These are phyloP conservation scores for Royoungia palumana DNA, from an alignment of 768 basidiomycete genomes.

Conservation along the genomic window DNA sequence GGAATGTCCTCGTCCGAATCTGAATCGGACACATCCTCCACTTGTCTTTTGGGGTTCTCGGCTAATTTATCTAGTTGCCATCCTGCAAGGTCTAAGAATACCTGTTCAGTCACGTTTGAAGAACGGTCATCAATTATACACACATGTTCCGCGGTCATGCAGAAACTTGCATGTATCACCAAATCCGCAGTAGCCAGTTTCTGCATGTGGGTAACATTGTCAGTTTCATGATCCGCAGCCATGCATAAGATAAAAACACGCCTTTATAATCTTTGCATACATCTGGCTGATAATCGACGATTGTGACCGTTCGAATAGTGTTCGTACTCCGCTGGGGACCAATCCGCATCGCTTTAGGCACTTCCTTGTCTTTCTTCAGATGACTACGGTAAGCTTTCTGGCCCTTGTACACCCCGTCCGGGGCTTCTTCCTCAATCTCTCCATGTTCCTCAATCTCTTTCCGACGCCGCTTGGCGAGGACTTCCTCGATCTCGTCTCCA, in stretches of 20 bases:
- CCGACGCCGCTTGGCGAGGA: slow-evolving; percentile 66
- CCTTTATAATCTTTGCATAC: slow-evolving; percentile 99
- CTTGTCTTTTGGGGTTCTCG: slow-evolving; percentile 64
- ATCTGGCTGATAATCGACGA: slow-evolving; percentile 97
- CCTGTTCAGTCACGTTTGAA: slow-evolving; percentile 9
- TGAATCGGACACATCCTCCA: slow-evolving; percentile 54
- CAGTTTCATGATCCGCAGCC: slow-evolving; percentile 15
- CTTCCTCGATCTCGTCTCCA: slow-evolving; percentile 77
- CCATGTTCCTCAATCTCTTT: slow-evolving; percentile 51
- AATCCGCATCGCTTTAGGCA: slow-evolving; percentile 84
- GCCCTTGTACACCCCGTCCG: slow-evolving; percentile 83
- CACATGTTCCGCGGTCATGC: slow-evolving; percentile 94
- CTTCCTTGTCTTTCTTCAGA: slow-evolving; percentile 76
- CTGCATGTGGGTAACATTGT: slow-evolving; percentile 38
- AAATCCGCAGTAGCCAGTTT: slow-evolving; percentile 98
- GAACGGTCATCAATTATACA: slow-evolving; percentile 30
- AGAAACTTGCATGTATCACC: slow-evolving; percentile 99
- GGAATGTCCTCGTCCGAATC: slow-evolving; percentile 88
- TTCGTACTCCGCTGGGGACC: slow-evolving; percentile 72
- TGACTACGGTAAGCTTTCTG: slow-evolving; percentile 78
- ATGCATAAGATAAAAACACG: slow-evolving; percentile 36
- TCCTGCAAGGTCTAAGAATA: slow-evolving; percentile 76
- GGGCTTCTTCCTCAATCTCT: slow-evolving; percentile 53
- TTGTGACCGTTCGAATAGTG: slow-evolving; percentile 92
- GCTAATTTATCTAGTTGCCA: slow-evolving; percentile 98